Evolutionary conservation across 345 rosid genomes (phyloP), one percentile per base, ranked within the genome.

Genomic region (Aquilaria malaccensis): DNA sequence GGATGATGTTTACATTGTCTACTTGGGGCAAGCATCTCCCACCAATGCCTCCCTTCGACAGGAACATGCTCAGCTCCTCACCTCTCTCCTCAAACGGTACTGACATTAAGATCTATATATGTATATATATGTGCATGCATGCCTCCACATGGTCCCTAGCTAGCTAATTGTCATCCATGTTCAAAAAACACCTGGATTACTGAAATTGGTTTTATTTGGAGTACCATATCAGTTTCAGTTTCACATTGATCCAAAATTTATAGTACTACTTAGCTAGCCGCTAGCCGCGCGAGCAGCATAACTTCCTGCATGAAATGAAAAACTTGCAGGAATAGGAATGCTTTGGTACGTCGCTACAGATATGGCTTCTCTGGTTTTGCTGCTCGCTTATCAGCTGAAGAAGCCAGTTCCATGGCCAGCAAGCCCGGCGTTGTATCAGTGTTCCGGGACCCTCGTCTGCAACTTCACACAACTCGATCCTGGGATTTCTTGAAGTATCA

Each of bases 391-490:
- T 67, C 96, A 68, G 83, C 77, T 30, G 86, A 72, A 56, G 98
- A 91, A 67, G 96, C 89, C 10, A 67, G 55, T 29, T 54, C 73
- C 30, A 66, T 88, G 49, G 79, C 92, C 10, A 55, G 72, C 55
- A 78, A 76, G 72, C 81, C 74, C 0, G 96, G 86, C 63, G 95
- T 87, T 9, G 81, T 81, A 11, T 92, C 93, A 0, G 88, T 92
- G 14, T 85, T 89, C 69, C 83, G 87, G 29, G 93, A 87, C 56
- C 80, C 86, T 4, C 53, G 71, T 45, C 67, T 76, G 14, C 80
- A 81, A 58, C 89, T 85, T 72, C 95, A 89, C 72, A 92, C 98
- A 4, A 89, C 96, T 60, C 98, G 90, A 51, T 92, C 96, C 7
- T 92, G 96, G 96, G 98, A 92, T 67, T 92, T 92, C 72, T 77